phyloP scores from a whole-genome alignment of 2,329 filamentous ascomycete genomes.

The Ophiobolus disseminans region DNA sequence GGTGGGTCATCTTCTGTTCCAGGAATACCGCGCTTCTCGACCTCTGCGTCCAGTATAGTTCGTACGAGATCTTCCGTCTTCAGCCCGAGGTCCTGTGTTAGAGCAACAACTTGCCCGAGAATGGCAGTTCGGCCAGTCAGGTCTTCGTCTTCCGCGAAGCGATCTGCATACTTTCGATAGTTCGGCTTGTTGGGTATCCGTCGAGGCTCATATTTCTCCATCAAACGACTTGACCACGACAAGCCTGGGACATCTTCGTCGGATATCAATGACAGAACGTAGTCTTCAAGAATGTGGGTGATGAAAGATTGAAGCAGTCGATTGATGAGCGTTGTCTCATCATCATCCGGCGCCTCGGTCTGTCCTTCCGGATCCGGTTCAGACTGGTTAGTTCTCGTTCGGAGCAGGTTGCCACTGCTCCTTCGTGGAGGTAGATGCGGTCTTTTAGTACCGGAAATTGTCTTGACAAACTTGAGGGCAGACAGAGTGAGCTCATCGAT shows the following conservation, averaged over 20 bases:
- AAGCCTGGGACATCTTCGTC: slow-evolving; percentile 57
- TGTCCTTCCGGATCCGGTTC: slow-evolving; percentile 65
- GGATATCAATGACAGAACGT: slow-evolving; percentile 63
- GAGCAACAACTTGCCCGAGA: slow-evolving; percentile 74
- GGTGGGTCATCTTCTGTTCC: slow-evolving; percentile 64
- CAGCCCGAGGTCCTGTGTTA: slow-evolving; percentile 65
- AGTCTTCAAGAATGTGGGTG: slow-evolving; percentile 78
- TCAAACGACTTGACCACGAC: slow-evolving; percentile 63
- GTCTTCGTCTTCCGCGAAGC: slow-evolving; percentile 69
- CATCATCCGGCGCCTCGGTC: slow-evolving; percentile 51
- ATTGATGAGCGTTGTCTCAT: slow-evolving; percentile 67
- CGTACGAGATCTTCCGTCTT: slow-evolving; percentile 56
- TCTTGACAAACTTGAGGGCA: slow-evolving; percentile 74
- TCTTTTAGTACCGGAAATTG: slow-evolving; percentile 70
- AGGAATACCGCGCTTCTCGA: slow-evolving; percentile 51
- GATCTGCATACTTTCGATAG: slow-evolving; percentile 66
- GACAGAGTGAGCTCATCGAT: slow-evolving; percentile 71
- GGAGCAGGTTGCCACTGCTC: slow-evolving; percentile 57
- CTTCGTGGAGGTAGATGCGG: slow-evolving; percentile 68
- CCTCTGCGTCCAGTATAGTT: slow-evolving; percentile 51
- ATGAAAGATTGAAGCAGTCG: slow-evolving; percentile 76
- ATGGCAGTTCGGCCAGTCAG: slow-evolving; percentile 69
- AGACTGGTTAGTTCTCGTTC: slow-evolving; percentile 43
- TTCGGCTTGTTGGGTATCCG: slow-evolving; percentile 64
- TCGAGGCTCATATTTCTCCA: slow-evolving; percentile 72